phyloP scores from a whole-genome alignment of 2,329 filamentous ascomycete genomes.

The Lasiodiplodia gonubiensis region DNA sequence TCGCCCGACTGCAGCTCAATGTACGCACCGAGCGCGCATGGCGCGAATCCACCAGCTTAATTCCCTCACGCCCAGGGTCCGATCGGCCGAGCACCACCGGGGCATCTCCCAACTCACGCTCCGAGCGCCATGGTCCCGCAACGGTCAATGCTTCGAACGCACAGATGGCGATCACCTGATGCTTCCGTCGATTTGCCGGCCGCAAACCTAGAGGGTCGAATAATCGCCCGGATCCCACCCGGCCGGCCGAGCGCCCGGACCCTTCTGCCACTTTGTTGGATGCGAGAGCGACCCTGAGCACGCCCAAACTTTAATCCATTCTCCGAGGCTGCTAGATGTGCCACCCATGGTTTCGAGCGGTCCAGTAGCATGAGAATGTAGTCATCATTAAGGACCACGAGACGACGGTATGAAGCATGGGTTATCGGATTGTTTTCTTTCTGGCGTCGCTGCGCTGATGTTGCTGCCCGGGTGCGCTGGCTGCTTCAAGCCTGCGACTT shows the following conservation, averaged over 20 bases:
- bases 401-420: too few relatives aligned
- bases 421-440: too few relatives aligned
- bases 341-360: background rate
- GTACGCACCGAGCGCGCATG: background rate
- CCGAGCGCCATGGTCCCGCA: background rate
- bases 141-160: background rate
- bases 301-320: background rate
- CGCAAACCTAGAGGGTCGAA: conserved; percentile 8
- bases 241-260: background rate
- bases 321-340: background rate
- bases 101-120: background rate
- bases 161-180: conserved; percentile 25
- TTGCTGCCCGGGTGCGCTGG: too few relatives aligned
- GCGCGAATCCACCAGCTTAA: conserved; percentile 1
- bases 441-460: too few relatives aligned
- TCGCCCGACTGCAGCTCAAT: background rate
- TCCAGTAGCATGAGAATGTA: too few relatives aligned
- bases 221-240: conserved; percentile 3
- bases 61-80: conserved; percentile 5
- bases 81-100: conserved; percentile 17
- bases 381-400: too few relatives aligned
- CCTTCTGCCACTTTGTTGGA: background rate
- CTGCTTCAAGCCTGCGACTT: too few relatives aligned
- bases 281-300: background rate
- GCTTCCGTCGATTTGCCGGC: conserved; percentile 10